Percentiles rank a stretch among this genome's conserved stretches.
phyloP scores from a whole-genome alignment of 768 basidiomycete genomes.

The Hortiboletus campestris region DNA sequence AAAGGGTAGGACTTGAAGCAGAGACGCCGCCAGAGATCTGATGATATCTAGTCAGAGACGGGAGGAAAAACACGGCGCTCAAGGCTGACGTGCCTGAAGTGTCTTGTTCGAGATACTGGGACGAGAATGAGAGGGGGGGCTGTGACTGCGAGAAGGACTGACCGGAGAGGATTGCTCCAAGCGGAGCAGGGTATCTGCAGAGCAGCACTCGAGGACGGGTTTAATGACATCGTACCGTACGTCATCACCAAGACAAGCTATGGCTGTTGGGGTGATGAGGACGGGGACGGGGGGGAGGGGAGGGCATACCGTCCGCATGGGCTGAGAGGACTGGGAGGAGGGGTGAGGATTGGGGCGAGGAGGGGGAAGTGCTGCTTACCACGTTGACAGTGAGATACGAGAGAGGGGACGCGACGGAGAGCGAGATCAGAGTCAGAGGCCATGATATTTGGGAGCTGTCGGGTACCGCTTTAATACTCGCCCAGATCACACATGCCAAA shows the following conservation, averaged over 20 bases:
- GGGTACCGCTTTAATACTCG: constrained; percentile 18
- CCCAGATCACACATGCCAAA: constrained; percentile 17
- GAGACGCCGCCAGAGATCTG: constrained; percentile 67
- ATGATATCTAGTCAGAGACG: constrained; percentile 5
- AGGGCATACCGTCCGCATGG: constrained; percentile 58
- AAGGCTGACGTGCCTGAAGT: constrained; percentile 47
- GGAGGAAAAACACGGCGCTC: background rate
- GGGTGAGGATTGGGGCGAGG: constrained; percentile 12
- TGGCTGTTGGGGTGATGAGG: constrained; percentile 41
- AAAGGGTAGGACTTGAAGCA: constrained; percentile 62
- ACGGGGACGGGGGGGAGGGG: background rate
- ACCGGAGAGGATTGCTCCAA: constrained; percentile 74
- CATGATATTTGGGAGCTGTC: constrained; percentile 13
- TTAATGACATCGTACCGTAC: constrained; percentile 63
- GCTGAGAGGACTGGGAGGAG: constrained; percentile 49
- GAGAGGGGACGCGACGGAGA: constrained; percentile 51
- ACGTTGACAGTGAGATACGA: constrained; percentile 71
- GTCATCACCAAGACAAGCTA: constrained; percentile 58
- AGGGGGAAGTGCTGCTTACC: constrained; percentile 41
- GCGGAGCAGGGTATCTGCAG: constrained; percentile 63
- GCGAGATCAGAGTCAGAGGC: constrained; percentile 33
- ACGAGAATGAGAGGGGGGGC: constrained; percentile 13
- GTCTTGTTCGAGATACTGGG: constrained; percentile 51
- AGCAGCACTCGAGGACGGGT: constrained; percentile 74
- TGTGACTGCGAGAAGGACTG: constrained; percentile 27